Conservation (phyloP, 1,139 yeast genomes). For the Geotrichum bryndzae region DNA sequence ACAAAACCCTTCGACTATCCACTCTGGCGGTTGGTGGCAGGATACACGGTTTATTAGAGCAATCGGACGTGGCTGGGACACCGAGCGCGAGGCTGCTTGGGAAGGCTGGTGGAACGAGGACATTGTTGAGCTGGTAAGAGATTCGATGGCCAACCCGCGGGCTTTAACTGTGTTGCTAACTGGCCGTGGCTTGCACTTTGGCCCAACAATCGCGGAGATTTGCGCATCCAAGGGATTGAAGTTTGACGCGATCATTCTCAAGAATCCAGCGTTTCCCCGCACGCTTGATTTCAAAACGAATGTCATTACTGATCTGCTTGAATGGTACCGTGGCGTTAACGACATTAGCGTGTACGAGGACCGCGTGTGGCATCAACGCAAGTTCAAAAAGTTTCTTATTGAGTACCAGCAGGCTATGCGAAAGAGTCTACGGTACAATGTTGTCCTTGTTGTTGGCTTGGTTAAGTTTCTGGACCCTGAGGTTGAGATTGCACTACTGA, state of each 20-base stretch:
- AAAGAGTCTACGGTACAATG: conserved; percentile 25
- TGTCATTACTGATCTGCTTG: conserved; percentile 36
- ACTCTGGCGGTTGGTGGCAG: conserved; percentile 46
- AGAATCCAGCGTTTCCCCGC: conserved; percentile 23
- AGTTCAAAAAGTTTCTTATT: conserved; percentile 34
- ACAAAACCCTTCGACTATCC: conserved; percentile 28
- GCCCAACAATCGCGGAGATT: conserved; percentile 29
- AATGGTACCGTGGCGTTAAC: conserved; percentile 29
- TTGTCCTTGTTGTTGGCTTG: conserved; percentile 30
- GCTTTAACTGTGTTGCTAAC: conserved; percentile 40
- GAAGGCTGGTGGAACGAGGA: conserved; percentile 41
- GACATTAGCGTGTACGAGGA: conserved; percentile 42
- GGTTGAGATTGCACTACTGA: conserved; percentile 31
- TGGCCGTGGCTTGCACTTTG: conserved; percentile 37
- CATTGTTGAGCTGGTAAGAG: conserved; percentile 33
- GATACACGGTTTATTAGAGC: conserved; percentile 35
- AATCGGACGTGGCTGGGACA: conserved; percentile 35
- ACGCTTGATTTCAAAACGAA: conserved; percentile 38
- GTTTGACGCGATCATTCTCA: conserved; percentile 40
- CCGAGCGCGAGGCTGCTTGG: conserved; percentile 30
- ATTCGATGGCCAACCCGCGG: conserved; percentile 34
- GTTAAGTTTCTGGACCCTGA: conserved; percentile 32
- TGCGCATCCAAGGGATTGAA: conserved; percentile 28
- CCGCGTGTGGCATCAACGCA: conserved; percentile 36
- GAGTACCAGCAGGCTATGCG: conserved; percentile 29